Base-by-base conservation (phyloP, 2,329 filamentous ascomycete species). In the Sphaerulina populicola region DNA sequence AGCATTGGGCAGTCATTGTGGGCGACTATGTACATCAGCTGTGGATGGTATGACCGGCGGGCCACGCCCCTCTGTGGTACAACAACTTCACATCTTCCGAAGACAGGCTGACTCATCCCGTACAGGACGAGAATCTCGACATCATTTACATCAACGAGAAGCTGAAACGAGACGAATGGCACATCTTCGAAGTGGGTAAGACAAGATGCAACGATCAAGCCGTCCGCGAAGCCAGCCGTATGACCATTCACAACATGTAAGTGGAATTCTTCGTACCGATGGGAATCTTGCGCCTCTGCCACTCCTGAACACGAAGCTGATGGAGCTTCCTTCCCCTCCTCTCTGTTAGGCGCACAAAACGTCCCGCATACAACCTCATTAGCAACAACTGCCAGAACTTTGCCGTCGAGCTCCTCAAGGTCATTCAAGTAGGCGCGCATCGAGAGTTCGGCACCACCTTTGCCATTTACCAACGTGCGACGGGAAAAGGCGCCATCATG, bases 351-450 rank as follows among this genome's bases (percentile, higher is more conserved):
- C 55, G 55, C 31, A 43, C 50, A 15, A 57, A 51, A 44, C 49
- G 52, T 2, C 47, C 52, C 6, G 52, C 52, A 33, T 57, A 57
- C 52, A 57, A 57, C 30, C 53, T 57, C 27, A 57, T 57, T 31
- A 55, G 52, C 55, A 57, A 57, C 46, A 57, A 57, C 50, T 57
- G 55, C 47, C 55, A 57, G 38, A 55, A 55, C 39, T 57, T 57
- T 23, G 55, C 55, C 7, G 52, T 55, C 9, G 53, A 57, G 15
- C 46, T 57, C 9, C 49, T 57, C 33, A 54, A 57, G 44, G 50
- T 49, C 4, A 48, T 57, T 39, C 55, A 57, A 43, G 48, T 57
- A 14, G 55, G 55, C 44, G 49, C 46, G 7, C 49, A 55, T 43
- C 37, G 35, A 4, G 52, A 57, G 15, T 57, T 57, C 36, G 55